These are phyloP conservation scores for Bathelium albidoporum DNA, from an alignment of 495 filamentous ascomycete genomes.

Conservation along the genomic window DNA sequence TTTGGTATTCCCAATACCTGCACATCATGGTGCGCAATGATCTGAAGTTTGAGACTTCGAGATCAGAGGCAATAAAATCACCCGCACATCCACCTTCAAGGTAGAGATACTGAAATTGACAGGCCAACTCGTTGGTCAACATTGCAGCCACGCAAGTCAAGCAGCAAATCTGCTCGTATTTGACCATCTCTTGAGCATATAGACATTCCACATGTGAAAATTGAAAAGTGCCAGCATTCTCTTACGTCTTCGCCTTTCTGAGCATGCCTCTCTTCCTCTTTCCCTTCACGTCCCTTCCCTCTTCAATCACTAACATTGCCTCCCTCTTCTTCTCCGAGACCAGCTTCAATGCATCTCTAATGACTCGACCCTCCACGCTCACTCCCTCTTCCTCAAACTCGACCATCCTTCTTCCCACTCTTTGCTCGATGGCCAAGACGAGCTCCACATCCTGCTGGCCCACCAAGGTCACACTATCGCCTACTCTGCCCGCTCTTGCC, in stretches of 20 bases:
- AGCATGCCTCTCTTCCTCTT: constrained; percentile 56
- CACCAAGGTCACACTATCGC: constrained; percentile 77
- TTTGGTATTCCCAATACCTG: no score
- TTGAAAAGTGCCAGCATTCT: not conserved
- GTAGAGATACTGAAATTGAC: no score
- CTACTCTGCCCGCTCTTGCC: constrained; percentile 74
- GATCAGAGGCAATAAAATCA: no score
- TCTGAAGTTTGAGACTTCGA: not conserved
- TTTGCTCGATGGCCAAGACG: constrained; percentile 73
- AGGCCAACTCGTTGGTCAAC: no score
- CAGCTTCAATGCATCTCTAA: constrained; percentile 71
- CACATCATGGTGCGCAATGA: no score
- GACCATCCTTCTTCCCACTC: constrained; percentile 71
- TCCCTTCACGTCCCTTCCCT: constrained; percentile 74
- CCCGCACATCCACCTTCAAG: no score
- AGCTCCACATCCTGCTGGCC: constrained; percentile 86
- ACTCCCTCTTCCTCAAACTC: constrained; percentile 80
- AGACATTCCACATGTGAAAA: no score
- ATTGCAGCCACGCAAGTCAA: no score
- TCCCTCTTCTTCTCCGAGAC: constrained; percentile 89
- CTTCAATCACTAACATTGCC: constrained; percentile 79
- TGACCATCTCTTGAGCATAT: no score
- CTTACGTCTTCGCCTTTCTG: constrained; percentile 31
- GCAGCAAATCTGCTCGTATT: no score
- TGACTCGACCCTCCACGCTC: constrained; percentile 75